Base-by-base conservation (phyloP, 1,139 yeast species). In the Hemisphaericaspora lyxosophila region DNA sequence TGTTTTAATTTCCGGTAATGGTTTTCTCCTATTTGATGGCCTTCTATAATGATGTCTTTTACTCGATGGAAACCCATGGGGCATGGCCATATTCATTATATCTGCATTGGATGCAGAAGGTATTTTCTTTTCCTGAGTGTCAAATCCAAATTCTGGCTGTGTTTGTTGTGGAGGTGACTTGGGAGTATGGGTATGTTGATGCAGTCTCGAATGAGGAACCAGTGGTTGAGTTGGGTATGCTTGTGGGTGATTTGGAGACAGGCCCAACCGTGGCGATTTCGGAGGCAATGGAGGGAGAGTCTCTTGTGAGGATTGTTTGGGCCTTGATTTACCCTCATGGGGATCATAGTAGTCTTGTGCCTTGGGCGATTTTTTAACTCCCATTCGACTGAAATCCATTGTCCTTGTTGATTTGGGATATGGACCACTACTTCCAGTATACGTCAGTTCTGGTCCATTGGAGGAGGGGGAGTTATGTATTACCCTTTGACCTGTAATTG, bases 31-130 rank as follows among this genome's bases (percentile, higher is more conserved):
- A 4, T 27, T 31, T 16, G 36, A 26, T 31, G 31, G 39, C 17
- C 50, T 42, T 31, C 54, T 49, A 22, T 52, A 50, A 36, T 49
- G 53, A 29, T 44, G 50, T 33, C 37, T 38, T 11, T 9, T 9
- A 7, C 12, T 9, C 4, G 34, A 16, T 20, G 14, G 18, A 22
- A n/a, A 22, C 8, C 27, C 34, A 3, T 31, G 34, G 15, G 34
- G 34, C 2, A 22, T 20, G n/a, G 15, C 11, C 34, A 31, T 23
- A 16, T 31, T 31, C 27, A 31, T 39, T 8, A 39, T 36, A 30
- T 46, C 38, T 13, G 45, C 36, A 28, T 40, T 43, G 12, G 48
- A 38, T 16, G 51, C 48, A 3, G 51, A 42, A n/a, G 43, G 41
- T 7, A 42, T 36, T 31, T 36, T 34, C 29, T 37, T 33, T 31